Conservation (phyloP, 768 basidiomycete genomes). For the Gymnopilus junonius region DNA sequence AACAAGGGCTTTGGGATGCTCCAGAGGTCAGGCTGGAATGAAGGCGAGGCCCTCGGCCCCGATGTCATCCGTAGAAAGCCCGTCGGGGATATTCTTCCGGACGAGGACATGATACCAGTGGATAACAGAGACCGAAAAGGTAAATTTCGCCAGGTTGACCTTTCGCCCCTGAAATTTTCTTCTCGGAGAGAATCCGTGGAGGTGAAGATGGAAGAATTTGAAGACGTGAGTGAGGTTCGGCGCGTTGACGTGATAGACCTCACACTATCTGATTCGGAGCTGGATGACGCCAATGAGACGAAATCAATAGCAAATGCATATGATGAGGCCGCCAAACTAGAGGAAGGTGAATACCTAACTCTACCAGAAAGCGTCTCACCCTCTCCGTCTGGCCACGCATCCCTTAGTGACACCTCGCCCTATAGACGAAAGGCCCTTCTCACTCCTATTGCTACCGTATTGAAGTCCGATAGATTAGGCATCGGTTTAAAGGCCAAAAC, state of each 20-base stretch:
- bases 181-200: conserved; percentile 20
- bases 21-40: conserved; percentile 77
- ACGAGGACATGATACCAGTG: conserved; percentile 18
- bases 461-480: conserved; percentile 82
- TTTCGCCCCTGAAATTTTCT: background rate
- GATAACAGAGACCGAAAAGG: conserved; percentile 17
- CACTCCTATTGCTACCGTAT: conserved; percentile 74
- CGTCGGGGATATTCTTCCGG: conserved; percentile 22
- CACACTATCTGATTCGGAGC: conserved; percentile 52
- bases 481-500: conserved; percentile 83
- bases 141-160: conserved; percentile 11
- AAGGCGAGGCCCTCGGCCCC: conserved; percentile 77
- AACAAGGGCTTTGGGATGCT: conserved; percentile 81
- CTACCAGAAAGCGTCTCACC: conserved; percentile 14
- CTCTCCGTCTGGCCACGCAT: background rate
- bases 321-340: conserved; percentile 5
- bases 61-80: conserved; percentile 42
- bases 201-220: conserved; percentile 29
- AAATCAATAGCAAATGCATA: background rate
- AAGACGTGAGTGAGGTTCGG: conserved; percentile 48
- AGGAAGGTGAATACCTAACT: conserved; percentile 9
- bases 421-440: conserved; percentile 64
- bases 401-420: conserved; percentile 13
- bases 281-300: conserved; percentile 29
- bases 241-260: conserved; percentile 64